Conservation (phyloP, 768 basidiomycete genomes). For the Leccinum barrowsii region DNA sequence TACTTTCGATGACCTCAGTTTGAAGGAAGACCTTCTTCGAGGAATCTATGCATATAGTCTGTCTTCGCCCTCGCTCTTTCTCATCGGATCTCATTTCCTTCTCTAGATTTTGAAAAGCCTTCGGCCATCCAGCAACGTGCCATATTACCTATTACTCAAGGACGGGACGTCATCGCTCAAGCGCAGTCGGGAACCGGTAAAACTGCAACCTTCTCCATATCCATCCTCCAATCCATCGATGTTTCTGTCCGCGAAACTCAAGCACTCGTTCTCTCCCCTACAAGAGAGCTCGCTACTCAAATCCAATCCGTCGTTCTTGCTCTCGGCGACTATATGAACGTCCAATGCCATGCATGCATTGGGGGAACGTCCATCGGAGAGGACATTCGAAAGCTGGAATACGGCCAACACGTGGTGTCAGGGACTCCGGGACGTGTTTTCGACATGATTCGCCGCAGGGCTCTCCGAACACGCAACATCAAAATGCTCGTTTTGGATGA, state of each 20-base stretch:
- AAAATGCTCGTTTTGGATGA: constrained; percentile 96
- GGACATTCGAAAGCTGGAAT: constrained; percentile 95
- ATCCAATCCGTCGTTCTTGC: constrained; percentile 97
- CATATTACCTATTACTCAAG: constrained; percentile 92
- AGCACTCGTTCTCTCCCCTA: constrained; percentile 93
- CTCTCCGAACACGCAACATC: constrained; percentile 92
- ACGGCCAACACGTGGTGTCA: constrained; percentile 95
- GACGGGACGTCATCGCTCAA: constrained; percentile 97
- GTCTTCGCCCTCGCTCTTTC: constrained; percentile 22
- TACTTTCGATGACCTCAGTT: constrained; percentile 83
- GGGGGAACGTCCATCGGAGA: constrained; percentile 97
- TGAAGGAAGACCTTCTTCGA: constrained; percentile 93
- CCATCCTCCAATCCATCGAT: constrained; percentile 97
- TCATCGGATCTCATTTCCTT: constrained; percentile 4
- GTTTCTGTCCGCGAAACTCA: constrained; percentile 92
- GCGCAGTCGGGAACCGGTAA: constrained; percentile 99
- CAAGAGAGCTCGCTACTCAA: constrained; percentile 98
- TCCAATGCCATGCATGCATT: constrained; percentile 98
- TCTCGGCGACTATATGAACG: constrained; percentile 98
- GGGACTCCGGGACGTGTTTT: constrained; percentile 98
- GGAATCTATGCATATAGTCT: constrained; percentile 98
- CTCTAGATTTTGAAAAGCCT: constrained; percentile 89
- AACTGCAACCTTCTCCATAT: constrained; percentile 98
- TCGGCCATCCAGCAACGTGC: constrained; percentile 99
- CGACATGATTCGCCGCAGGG: constrained; percentile 96